A percentile compares a stretch with the other conserved stretches of the same genome.
Conservation (phyloP, 164 flowering plant species). For the grape (Vitis vinifera) region ASM3070453v1 NC_081823.1:26210501-26211000, state of each 20-base stretch:
- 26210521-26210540: constrained; percentile 97
- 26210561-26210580: constrained; percentile 81
- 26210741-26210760: constrained; percentile 91
- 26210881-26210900: too few relatives aligned
- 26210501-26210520: constrained; percentile 94
- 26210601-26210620: neutral
- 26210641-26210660: too few relatives aligned
- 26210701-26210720: constrained; percentile 98
- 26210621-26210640: neutral
- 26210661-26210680: constrained; percentile 7
- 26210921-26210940: too few relatives aligned
- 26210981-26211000: too few relatives aligned
- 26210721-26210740: constrained; percentile 99
- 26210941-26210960: too few relatives aligned
- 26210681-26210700: constrained; percentile 96
- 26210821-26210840: constrained; percentile 79
- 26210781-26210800: constrained; percentile 96
- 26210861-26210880: too few relatives aligned
- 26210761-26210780: constrained; percentile 88
- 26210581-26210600: constrained; percentile 50
- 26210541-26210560: constrained; percentile 90
- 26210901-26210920: too few relatives aligned
- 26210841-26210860: neutral
- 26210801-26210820: constrained; percentile 97
- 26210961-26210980: too few relatives aligned